phyloP scores from a whole-genome alignment of 2,329 filamentous ascomycete genomes.

The Talaromyces pinophilus region DNA sequence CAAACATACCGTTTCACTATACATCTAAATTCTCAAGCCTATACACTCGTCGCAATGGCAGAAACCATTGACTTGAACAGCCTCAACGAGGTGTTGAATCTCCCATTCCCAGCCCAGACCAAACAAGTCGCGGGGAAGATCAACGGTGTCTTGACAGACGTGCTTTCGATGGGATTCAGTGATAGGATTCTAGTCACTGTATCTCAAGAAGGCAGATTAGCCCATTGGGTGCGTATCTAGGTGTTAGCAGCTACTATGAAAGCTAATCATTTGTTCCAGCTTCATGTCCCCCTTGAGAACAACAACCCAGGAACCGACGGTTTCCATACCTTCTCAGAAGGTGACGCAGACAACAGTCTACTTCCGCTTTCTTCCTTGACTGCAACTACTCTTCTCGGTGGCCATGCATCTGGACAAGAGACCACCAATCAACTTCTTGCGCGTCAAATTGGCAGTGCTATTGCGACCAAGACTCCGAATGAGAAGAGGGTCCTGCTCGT shows the following conservation, averaged over 20 bases:
- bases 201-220: constrained; percentile 78
- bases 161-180: constrained; percentile 71
- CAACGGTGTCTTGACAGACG: constrained; percentile 69
- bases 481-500: constrained; percentile 62
- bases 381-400: constrained; percentile 82
- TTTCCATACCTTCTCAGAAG: constrained; percentile 42
- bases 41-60: constrained; percentile 28
- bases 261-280: constrained; percentile 22
- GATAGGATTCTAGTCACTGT: constrained; percentile 92
- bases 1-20: background rate
- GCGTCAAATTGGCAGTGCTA: constrained; percentile 80
- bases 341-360: constrained; percentile 54
- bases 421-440: constrained; percentile 85
- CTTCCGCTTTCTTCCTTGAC: constrained; percentile 81
- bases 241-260: constrained; percentile 4
- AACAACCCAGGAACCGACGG: constrained; percentile 39
- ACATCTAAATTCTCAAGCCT: background rate
- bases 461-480: constrained; percentile 68
- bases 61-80: constrained; percentile 29
- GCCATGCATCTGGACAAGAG: constrained; percentile 75
- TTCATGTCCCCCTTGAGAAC: constrained; percentile 39
- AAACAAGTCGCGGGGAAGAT: constrained; percentile 63
- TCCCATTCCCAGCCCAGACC: constrained; percentile 69
- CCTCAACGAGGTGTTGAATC: constrained; percentile 46
- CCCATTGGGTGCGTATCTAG: constrained; percentile 75